Base-by-base conservation (phyloP, 768 basidiomycete genomes). In the Galerina marginata region DNA sequence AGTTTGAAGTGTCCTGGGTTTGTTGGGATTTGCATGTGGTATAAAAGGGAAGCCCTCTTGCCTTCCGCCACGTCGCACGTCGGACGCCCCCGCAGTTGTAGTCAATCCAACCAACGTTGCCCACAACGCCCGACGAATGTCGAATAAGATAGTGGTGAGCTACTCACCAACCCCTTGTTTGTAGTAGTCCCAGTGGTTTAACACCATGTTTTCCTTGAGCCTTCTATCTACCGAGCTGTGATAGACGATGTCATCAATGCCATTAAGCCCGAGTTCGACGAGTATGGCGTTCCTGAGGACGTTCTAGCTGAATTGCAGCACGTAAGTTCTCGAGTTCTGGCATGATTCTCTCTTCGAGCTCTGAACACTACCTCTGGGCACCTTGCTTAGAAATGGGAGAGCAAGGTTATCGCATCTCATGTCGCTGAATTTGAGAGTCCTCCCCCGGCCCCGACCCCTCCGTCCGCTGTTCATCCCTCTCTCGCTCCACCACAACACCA, bases 121-220 rank as follows among this genome's bases (percentile, higher is more conserved):
- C 66, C 65, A 66, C 68, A 69, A 70, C 75, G 70, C 72, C 70
- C 58, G 70, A 67, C 71, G 68, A 68, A 96, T 96, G 95, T 95
- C 94, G 62, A 96, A 96, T 90, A 96, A 96, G 84, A 93, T 95
- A 83, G 95, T 96, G 88, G 94, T 95, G 86, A 92, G 92, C 90
- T 87, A 80, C 83, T 86, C 87, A 84, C 84, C 80, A 77, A 82
- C 77, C 77, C 77, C 76, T 69, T 77, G 75, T 78, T 74, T 74
- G 77, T 83, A 80, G 83, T 85, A 85, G 83, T 80, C 73, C 77
- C 74, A 71, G 68, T 77, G 79, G 81, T 79, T 83, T 82, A 83
- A 86, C 79, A 75, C 70, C 77, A 69, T 70, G 76, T 77, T 72
- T 71, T 65, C 77, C 75, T 83, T 86, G 88, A 96, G 95, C 95